Conservation (phyloP, 306 rosid genomes). For the Prunus salicina region DNA sequence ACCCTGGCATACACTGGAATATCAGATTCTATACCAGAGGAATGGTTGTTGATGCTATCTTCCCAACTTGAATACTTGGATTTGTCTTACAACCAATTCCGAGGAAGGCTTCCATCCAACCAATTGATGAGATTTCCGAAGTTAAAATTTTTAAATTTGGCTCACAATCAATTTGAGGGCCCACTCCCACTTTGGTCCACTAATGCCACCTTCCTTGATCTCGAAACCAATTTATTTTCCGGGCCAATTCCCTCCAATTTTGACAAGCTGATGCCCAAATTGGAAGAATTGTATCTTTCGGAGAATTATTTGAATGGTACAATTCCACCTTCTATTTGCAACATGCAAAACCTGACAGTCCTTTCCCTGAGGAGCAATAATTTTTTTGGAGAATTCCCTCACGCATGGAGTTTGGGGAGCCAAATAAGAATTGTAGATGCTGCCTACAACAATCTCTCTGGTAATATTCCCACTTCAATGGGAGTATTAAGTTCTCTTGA, state of each 20-base stretch:
- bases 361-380: too few relatives aligned
- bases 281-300: not conserved
- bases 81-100: not conserved
- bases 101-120: not conserved
- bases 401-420: too few relatives aligned
- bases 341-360: too few relatives aligned
- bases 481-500: not conserved
- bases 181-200: not conserved
- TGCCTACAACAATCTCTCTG: not conserved
- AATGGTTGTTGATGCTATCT: not conserved
- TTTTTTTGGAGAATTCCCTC: too few relatives aligned
- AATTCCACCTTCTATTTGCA: too few relatives aligned
- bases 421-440: too few relatives aligned
- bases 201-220: too few relatives aligned
- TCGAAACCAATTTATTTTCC: too few relatives aligned
- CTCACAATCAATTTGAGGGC: not conserved
- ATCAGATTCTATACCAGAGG: not conserved
- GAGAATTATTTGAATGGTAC: not conserved
- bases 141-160: accelerated
- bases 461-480: not conserved
- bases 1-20: too few relatives aligned
- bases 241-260: not conserved
- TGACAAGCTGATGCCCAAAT: not conserved
- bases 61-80: not conserved
- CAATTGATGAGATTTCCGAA: not conserved